Percentiles rank a stretch among this genome's conserved stretches.
Evolutionary conservation across 495 filamentous ascomycete genomes (phyloP).

Genomic region (Penicillium coprophilum): DNA sequence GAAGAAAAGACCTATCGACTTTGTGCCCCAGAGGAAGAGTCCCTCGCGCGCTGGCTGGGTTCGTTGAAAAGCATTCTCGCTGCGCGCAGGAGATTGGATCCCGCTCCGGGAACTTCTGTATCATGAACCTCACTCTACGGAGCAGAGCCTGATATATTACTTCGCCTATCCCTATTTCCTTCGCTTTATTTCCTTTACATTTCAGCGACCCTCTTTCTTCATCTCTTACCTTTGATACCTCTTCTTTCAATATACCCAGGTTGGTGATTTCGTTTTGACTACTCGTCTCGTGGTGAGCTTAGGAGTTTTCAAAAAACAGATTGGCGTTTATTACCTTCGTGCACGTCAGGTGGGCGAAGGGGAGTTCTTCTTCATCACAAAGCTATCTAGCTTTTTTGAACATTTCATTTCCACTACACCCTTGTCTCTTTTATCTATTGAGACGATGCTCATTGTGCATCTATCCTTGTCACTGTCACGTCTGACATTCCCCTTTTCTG

Average conservation of each 20-base stretch:
- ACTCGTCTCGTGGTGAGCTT: conserved; percentile 5
- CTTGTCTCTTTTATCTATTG: background rate
- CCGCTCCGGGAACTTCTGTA: conserved; percentile 13
- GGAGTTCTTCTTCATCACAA: conserved; percentile 1
- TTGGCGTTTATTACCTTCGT: conserved; percentile 10
- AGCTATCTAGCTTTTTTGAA: background rate
- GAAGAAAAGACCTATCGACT: conserved; percentile 92
- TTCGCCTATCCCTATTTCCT: background rate
- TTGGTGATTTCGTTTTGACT: conserved; percentile 5
- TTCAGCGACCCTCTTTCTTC: background rate
- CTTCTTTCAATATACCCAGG: conserved; percentile 15
- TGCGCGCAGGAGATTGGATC: conserved; percentile 53
- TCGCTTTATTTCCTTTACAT: background rate
- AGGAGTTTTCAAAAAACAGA: conserved; percentile 2
- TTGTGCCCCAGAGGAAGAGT: conserved; percentile 78
- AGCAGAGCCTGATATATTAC: background rate
- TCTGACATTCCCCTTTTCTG: background rate
- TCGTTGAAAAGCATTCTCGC: conserved; percentile 82
- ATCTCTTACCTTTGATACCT: background rate
- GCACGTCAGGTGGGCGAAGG: background rate
- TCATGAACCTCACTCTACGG: background rate
- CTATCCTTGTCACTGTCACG: conserved; percentile 40
- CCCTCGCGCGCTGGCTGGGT: conserved; percentile 79
- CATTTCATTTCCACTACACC: background rate
- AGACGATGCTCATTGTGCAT: conserved; percentile 51